These are phyloP conservation scores for Alternaria sp. DNA, from an alignment of 2,329 filamentous ascomycete species.

Conservation along the genomic window DNA sequence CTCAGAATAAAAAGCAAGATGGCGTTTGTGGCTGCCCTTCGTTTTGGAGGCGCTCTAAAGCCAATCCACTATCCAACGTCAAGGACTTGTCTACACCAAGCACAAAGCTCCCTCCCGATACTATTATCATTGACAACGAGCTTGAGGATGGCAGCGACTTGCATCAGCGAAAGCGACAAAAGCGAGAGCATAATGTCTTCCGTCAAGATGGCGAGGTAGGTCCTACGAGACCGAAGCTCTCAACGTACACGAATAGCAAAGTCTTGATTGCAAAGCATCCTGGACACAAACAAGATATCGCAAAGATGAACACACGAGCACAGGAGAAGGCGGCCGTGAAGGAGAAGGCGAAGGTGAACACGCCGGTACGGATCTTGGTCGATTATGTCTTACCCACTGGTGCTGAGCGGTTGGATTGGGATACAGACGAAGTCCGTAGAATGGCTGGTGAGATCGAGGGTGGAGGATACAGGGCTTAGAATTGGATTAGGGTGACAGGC, in stretches of 20 bases:
- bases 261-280: too few relatives aligned
- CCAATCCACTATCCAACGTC: not conserved
- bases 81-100: not conserved
- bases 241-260: not conserved
- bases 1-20: constrained; percentile 22
- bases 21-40: constrained; percentile 39
- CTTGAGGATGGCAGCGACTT: not conserved
- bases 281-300: not conserved
- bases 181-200: not conserved
- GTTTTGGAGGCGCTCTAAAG: constrained; percentile 27
- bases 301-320: not conserved
- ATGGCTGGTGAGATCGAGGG: constrained; percentile 33
- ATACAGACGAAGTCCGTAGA: constrained; percentile 34
- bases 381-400: constrained; percentile 23
- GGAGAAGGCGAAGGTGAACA: not conserved
- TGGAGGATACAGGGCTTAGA: not conserved
- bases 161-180: not conserved
- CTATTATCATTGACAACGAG: not conserved
- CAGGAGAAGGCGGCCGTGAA: not conserved
- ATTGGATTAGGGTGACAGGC: not conserved
- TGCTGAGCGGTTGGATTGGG: constrained; percentile 34
- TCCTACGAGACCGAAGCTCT: not conserved
- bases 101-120: too few relatives aligned
- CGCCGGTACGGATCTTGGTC: constrained; percentile 2
- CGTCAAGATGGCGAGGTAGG: too few relatives aligned